Percentiles rank a stretch among this genome's conserved stretches.
phyloP scores from a whole-genome alignment of 306 rosid species.

The Dalbergia cochinchinensis region DNA sequence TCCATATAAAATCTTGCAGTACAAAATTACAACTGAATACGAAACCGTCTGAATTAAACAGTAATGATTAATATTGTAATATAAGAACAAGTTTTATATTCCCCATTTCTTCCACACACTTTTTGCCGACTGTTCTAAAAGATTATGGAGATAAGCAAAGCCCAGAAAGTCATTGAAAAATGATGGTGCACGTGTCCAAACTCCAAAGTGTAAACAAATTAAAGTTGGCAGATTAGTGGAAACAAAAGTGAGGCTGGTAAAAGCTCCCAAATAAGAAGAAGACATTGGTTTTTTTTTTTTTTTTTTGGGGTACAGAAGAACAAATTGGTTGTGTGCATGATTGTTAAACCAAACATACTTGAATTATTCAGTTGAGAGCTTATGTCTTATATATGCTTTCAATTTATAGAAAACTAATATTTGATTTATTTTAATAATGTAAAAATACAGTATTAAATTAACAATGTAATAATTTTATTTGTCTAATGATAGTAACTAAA shows the following conservation, averaged over 20 bases:
- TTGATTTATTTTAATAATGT: background rate
- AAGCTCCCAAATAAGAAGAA: background rate
- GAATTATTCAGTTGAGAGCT: no score
- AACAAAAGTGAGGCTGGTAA: background rate
- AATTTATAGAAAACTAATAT: no score
- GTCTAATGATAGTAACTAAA: no score
- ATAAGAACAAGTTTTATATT: background rate
- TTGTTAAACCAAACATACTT: no score
- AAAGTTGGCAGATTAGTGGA: background rate
- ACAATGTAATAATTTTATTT: no score
- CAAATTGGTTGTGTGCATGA: background rate
- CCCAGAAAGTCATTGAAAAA: background rate
- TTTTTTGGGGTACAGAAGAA: no score
- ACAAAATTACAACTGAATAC: background rate
- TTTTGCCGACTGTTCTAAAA: background rate
- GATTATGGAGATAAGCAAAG: background rate
- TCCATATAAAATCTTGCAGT: background rate
- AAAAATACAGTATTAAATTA: no score
- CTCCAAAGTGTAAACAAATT: background rate
- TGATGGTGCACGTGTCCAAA: background rate
- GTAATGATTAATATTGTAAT: background rate
- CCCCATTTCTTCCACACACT: background rate
- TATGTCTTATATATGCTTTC: no score
- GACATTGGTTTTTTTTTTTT: no score
- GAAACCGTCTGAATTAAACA: background rate